Percentiles rank a stretch among this genome's conserved stretches.
Conservation (phyloP, 2,329 filamentous ascomycete species). For the Aschersonia sp. region DNA sequence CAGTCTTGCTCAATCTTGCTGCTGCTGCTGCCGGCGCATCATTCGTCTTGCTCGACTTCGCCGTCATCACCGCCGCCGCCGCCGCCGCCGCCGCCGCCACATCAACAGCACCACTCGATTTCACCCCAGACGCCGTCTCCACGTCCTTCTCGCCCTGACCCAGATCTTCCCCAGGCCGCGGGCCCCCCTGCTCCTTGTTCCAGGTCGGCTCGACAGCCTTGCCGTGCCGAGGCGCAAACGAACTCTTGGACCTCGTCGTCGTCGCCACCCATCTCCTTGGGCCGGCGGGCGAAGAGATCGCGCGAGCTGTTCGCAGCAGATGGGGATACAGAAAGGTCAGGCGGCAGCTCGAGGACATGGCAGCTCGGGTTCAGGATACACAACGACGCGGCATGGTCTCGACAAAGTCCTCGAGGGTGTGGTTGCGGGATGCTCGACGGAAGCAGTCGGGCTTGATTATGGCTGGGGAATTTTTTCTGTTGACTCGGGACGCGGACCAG, state of each 20-base stretch:
- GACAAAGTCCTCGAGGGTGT: no score
- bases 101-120: background rate
- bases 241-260: constrained; percentile 26
- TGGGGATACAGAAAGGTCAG: constrained; percentile 58
- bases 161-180: background rate
- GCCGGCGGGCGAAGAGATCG: background rate
- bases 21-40: no score
- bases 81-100: background rate
- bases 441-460: no score
- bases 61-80: background rate
- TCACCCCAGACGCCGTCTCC: background rate
- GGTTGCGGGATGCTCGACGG: no score
- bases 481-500: no score
- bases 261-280: constrained; percentile 13
- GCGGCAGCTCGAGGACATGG: constrained; percentile 35
- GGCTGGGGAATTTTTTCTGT: no score
- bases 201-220: constrained; percentile 43
- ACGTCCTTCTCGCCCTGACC: no score
- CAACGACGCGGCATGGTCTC: background rate
- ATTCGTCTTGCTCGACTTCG: no score
- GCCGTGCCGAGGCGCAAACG: constrained; percentile 41
- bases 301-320: constrained; percentile 37
- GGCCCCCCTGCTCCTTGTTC: constrained; percentile 5
- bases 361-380: background rate
- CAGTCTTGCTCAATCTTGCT: no score